Evolutionary conservation across 148 eudicot species (phyloP).

Genomic region (Amaranthus palmeri): DNA sequence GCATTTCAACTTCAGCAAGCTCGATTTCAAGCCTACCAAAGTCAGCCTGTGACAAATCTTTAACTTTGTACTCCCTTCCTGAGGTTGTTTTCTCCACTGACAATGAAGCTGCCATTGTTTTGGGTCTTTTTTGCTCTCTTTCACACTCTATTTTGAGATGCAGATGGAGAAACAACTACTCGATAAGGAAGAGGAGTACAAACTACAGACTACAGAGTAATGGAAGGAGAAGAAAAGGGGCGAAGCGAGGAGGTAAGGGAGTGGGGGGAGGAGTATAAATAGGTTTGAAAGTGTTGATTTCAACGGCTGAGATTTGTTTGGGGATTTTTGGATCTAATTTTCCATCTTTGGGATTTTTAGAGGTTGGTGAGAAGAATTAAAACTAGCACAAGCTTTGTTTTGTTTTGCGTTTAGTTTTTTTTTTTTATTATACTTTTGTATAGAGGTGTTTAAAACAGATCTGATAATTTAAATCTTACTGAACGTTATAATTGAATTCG

Average conservation of each 20-base stretch:
- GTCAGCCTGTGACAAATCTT: conserved; percentile 96
- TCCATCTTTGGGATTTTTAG: not conserved
- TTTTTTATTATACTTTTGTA: not conserved
- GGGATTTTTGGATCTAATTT: not conserved
- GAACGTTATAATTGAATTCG: too few relatives aligned
- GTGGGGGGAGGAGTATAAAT: conserved; percentile 34
- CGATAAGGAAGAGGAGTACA: not conserved
- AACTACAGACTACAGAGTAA: not conserved
- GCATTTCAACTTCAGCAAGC: conserved; percentile 97
- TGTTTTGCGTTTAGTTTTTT: not conserved
- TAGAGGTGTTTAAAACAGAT: too few relatives aligned
- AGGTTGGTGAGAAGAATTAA: not conserved
- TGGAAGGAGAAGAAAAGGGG: not conserved
- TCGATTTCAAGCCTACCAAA: conserved; percentile 96
- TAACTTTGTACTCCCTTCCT: conserved; percentile 93
- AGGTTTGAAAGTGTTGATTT: conserved; percentile 26
- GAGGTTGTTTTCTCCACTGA: conserved; percentile 76
- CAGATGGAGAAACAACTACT: too few relatives aligned
- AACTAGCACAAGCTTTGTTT: too few relatives aligned
- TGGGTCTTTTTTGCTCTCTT: not conserved
- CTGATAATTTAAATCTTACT: too few relatives aligned
- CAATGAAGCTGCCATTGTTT: conserved; percentile 40
- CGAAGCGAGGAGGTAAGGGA: conserved; percentile 18
- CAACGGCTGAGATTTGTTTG: conserved; percentile 34
- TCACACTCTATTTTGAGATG: not conserved